Conservation (phyloP, 1,139 yeast species). For the Blastobotrys malaysiensis region DNA sequence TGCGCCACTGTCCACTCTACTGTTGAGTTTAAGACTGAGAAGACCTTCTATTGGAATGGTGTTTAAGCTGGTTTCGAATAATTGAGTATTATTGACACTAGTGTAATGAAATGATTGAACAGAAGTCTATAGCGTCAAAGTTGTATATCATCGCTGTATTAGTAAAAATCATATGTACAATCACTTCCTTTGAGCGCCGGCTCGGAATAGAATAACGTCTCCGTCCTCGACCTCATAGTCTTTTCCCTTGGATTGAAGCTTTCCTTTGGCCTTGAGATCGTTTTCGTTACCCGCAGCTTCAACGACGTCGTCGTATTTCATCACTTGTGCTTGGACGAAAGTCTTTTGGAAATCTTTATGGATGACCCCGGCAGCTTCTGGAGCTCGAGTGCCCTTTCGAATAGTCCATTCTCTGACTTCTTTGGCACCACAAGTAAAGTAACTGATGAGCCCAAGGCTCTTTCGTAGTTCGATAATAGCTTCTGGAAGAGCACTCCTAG, state of each 20-base stretch:
- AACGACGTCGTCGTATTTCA: conserved; percentile 34
- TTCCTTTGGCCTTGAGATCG: conserved; percentile 27
- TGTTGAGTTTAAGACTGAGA: conserved; percentile 26
- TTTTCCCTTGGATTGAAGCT: conserved; percentile 47
- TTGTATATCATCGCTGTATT: too few species aligned
- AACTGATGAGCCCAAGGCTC: conserved; percentile 62
- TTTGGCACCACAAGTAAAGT: conserved; percentile 74
- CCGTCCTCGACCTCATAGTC: conserved; percentile 72
- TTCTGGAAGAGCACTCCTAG: conserved; percentile 74
- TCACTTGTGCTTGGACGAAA: conserved; percentile 72
- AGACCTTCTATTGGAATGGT: conserved; percentile 28
- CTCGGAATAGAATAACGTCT: conserved; percentile 61
- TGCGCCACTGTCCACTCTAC: conserved; percentile 29
- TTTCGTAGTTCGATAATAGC: conserved; percentile 61
- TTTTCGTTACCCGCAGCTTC: conserved; percentile 29
- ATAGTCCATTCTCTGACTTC: conserved; percentile 85
- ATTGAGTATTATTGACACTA: too few species aligned
- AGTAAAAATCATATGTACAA: background rate
- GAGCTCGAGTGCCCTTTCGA: conserved; percentile 60
- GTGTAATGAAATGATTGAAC: too few species aligned
- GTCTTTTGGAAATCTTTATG: conserved; percentile 77
- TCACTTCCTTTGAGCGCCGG: background rate
- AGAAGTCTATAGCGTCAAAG: too few species aligned
- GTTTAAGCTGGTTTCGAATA: too few species aligned
- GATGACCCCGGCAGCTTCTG: conserved; percentile 80